Evolutionary conservation across 768 basidiomycete species (phyloP), one percentile per base, ranked within the genome.

Genomic region (Flagelloscypha sp.): DNA sequence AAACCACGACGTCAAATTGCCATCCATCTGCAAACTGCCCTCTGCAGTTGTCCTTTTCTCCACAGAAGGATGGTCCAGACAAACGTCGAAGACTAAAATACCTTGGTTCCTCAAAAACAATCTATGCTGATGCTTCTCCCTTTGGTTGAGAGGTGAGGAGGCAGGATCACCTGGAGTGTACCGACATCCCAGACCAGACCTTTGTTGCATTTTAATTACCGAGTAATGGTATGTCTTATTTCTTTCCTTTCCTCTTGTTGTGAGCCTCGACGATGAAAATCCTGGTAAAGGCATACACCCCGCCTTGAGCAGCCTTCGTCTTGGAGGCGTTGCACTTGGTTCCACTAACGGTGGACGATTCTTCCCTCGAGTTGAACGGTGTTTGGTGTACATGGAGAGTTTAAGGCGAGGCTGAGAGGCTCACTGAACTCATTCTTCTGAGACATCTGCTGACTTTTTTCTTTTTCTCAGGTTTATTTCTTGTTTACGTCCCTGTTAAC

Each of bases 371-470:
- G 41, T 42, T 40, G 38, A 43, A 38, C 55, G 52, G 56, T 53
- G 75, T 47, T 49, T 82, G 85, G 69, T 76, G 79, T 61, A 78
- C 45, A 62, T 85, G 85, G 65, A 64, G 84, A 81, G 48, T 59
- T 70, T 66, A 88, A 88, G 84, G 84, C 84, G 84, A 88, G 84
- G 73, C 84, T 83, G 84, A 87, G 79, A n/a, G n/a, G n/a, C n/a
- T n/a, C n/a, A n/a, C n/a, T n/a, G 65, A n/a, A n/a, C n/a, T n/a
- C n/a, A n/a, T n/a, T n/a, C n/a, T n/a, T n/a, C n/a, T n/a, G n/a
- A n/a, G 30, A 20, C 20, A 12, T 39, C 15, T 36, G 59, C 59
- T 44, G 44, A 42, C 35, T 18, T 33, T 27, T 22, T 32, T 24
- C 29, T 9, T 20, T 38, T 31, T 35, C 27, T 9, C 32, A 10